These are phyloP conservation scores for Erythrobasidium hasegawianum DNA, from an alignment of 1,284 basidiomycete genomes.

Conservation along the genomic window DNA sequence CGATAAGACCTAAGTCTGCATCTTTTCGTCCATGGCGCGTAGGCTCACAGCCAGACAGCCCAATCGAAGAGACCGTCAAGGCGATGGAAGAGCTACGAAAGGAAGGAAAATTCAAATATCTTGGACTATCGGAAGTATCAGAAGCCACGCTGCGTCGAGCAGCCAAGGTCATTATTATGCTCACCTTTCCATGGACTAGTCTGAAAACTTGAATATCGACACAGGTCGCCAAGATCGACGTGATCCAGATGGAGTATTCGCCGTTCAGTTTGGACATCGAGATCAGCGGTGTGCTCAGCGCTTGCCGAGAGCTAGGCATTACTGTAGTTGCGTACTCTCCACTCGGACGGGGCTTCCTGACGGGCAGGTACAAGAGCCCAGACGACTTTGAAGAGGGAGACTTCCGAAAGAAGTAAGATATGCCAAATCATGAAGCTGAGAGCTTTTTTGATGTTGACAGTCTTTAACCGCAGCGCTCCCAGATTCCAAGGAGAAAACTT, in stretches of 20 bases:
- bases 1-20: constrained; percentile 10
- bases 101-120: constrained; percentile 60
- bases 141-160: constrained; percentile 62
- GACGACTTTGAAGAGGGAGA: constrained; percentile 58
- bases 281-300: constrained; percentile 48
- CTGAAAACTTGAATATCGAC: constrained; percentile 47
- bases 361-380: constrained; percentile 56
- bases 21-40: too few relatives aligned
- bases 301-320: constrained; percentile 49
- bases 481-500: constrained; percentile 54
- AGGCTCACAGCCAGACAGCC: constrained; percentile 36
- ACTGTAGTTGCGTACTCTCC: constrained; percentile 63
- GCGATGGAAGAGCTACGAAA: constrained; percentile 52
- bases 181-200: too few relatives aligned
- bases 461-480: background rate
- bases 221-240: constrained; percentile 53
- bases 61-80: constrained; percentile 53
- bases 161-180: constrained; percentile 48
- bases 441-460: too few relatives aligned
- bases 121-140: constrained; percentile 63
- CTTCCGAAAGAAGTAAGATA: constrained; percentile 50
- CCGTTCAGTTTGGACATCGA: constrained; percentile 56
- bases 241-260: constrained; percentile 60
- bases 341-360: constrained; percentile 61
- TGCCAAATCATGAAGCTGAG: too few relatives aligned